Evolutionary conservation across 2,329 filamentous ascomycete genomes (phyloP).

Genomic region (Fusarium continuum): DNA sequence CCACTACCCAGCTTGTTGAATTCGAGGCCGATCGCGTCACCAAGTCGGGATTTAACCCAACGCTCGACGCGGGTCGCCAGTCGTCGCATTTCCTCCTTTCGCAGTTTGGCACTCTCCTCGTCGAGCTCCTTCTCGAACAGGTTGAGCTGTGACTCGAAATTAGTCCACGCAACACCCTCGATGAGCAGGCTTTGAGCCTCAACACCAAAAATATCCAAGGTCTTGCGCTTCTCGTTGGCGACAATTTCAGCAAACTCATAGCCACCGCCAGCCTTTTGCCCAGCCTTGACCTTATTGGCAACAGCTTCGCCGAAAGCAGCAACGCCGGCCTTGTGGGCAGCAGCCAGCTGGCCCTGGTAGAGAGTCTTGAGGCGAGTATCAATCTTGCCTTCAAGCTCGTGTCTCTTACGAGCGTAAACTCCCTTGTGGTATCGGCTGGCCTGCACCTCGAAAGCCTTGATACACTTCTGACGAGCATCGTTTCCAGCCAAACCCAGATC

Average conservation of each 20-base stretch:
- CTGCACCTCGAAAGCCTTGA: slow-evolving; percentile 88
- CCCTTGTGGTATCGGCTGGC: slow-evolving; percentile 97
- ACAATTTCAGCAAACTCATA: slow-evolving; percentile 99
- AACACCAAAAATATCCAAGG: slow-evolving; percentile 77
- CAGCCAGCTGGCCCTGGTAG: slow-evolving; percentile 86
- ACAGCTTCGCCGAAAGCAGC: slow-evolving; percentile 87
- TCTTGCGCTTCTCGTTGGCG: slow-evolving; percentile 78
- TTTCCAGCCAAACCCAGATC: slow-evolving; percentile 80
- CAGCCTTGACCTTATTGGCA: slow-evolving; percentile 83
- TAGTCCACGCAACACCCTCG: slow-evolving; percentile 84
- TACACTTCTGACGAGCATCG: slow-evolving; percentile 73
- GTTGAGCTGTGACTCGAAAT: slow-evolving; percentile 80
- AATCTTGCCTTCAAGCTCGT: slow-evolving; percentile 86
- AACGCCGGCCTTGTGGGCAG: slow-evolving; percentile 89
- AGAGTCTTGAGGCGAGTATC: slow-evolving; percentile 88
- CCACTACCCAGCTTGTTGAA: slow-evolving; percentile 97
- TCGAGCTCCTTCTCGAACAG: slow-evolving; percentile 92
- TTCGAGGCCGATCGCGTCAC: slow-evolving; percentile 88
- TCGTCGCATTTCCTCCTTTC: slow-evolving; percentile 95
- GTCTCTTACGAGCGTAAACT: slow-evolving; percentile 86
- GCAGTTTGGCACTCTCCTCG: slow-evolving; percentile 82
- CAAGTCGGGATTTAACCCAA: slow-evolving; percentile 89
- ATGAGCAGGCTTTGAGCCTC: slow-evolving; percentile 80
- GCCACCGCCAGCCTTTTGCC: slow-evolving; percentile 87
- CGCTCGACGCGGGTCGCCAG: slow-evolving; percentile 90